Percentiles rank a stretch among this genome's conserved stretches.
Evolutionary conservation across 768 basidiomycete species (phyloP).

Genomic region (Myochromella boudieri): DNA sequence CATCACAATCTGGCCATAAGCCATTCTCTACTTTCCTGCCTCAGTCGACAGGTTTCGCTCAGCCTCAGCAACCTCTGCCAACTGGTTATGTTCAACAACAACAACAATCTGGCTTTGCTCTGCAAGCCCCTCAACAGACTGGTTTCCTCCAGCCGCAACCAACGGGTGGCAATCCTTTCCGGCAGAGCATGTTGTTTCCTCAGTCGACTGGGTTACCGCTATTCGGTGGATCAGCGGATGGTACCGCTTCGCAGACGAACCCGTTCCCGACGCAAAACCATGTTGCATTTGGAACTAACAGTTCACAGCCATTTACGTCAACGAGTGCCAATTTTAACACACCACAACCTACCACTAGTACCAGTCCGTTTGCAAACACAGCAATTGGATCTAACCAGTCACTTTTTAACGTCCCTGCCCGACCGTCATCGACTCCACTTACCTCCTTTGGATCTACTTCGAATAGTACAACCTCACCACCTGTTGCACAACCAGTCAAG

Average conservation of each 20-base stretch:
- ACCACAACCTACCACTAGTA: conserved; percentile 15
- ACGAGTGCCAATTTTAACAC: conserved; percentile 19
- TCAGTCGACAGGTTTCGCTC: conserved; percentile 46
- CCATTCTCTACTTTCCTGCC: conserved; percentile 58
- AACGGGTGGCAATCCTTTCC: conserved; percentile 80
- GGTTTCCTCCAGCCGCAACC: conserved; percentile 52
- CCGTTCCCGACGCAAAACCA: conserved; percentile 20
- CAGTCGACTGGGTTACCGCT: conserved; percentile 60
- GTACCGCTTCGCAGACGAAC: conserved; percentile 15
- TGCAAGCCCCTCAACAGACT: conserved; percentile 27
- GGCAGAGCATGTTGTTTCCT: conserved; percentile 72
- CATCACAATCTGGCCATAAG: conserved; percentile 45
- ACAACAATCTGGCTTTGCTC: conserved; percentile 32
- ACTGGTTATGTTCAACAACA: conserved; percentile 27
- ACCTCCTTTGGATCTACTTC: conserved; percentile 34
- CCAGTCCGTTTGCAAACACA: conserved; percentile 23
- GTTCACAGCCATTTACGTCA: conserved; percentile 15
- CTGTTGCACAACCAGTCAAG: conserved; percentile 62
- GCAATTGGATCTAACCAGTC: conserved; percentile 10
- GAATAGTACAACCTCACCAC: conserved; percentile 35
- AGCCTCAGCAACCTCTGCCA: conserved; percentile 30
- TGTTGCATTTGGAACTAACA: conserved; percentile 3
- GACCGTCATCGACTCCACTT: conserved; percentile 76
- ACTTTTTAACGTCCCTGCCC: conserved; percentile 41
- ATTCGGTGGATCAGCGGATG: conserved; percentile 30